These are phyloP conservation scores for Leucocoprinus birnbaumii DNA, from an alignment of 768 basidiomycete species.

Conservation along the genomic window DNA sequence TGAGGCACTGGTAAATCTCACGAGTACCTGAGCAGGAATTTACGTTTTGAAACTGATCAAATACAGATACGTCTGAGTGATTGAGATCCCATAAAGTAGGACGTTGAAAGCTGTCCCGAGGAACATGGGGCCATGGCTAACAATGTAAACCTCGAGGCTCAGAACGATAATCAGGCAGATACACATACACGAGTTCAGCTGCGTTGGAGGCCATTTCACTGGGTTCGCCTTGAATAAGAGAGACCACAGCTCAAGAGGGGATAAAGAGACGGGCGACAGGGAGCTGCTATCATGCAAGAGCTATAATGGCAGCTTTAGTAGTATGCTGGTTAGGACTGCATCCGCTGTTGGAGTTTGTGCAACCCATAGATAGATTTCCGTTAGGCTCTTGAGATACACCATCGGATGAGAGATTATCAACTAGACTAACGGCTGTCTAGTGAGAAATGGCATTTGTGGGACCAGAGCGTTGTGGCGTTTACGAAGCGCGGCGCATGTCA, in stretches of 20 bases:
- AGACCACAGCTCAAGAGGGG: not conserved
- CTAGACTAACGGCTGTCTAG: not conserved
- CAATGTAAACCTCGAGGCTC: not conserved
- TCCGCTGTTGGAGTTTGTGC: not conserved
- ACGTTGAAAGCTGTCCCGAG: conserved; percentile 47
- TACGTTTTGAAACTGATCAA: conserved; percentile 30
- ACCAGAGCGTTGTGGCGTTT: not conserved
- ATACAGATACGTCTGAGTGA: conserved; percentile 48
- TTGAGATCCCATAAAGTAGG: conserved; percentile 47
- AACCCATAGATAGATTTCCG: not conserved
- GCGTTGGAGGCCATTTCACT: conserved; percentile 10
- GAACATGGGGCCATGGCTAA: conserved; percentile 49
- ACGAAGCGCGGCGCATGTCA: not conserved
- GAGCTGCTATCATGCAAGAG: not conserved
- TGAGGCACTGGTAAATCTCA: not conserved
- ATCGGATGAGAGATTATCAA: not conserved
- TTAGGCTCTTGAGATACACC: not conserved
- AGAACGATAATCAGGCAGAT: not conserved
- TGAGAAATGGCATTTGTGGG: not conserved
- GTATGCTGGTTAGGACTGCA: not conserved
- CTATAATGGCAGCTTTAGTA: conserved; percentile 7
- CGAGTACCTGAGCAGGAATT: conserved; percentile 18
- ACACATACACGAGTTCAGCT: conserved; percentile 32
- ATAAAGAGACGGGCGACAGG: not conserved
- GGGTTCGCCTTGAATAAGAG: not conserved